A percentile compares a stretch with the other conserved stretches of the same genome.
Evolutionary conservation across 2,329 filamentous ascomycete genomes (phyloP).

Genomic region (Arthrobotrys musiformis): DNA sequence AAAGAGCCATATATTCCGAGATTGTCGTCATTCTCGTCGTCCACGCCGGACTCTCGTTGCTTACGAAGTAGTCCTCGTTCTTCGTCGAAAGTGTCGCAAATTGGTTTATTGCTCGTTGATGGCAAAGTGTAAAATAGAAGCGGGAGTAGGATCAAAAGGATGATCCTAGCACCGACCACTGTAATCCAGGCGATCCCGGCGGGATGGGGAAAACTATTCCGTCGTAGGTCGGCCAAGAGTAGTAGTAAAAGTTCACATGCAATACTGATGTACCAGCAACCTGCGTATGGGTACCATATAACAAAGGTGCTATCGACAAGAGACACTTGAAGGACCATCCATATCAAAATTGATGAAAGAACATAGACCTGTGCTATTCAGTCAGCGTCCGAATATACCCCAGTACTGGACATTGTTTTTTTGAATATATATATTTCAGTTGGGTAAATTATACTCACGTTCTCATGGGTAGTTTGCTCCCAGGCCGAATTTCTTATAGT

Average conservation of each 20-base stretch:
- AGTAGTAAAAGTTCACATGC: constrained; percentile 68
- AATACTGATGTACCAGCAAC: constrained; percentile 71
- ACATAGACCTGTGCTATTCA: constrained; percentile 66
- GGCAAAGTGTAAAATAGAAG: constrained; percentile 56
- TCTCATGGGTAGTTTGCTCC: constrained; percentile 24
- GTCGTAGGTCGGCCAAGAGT: constrained; percentile 61
- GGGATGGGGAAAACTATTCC: constrained; percentile 48
- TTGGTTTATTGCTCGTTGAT: constrained; percentile 52
- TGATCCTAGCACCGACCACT: constrained; percentile 52
- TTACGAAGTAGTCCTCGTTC: constrained; percentile 57
- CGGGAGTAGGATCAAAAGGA: constrained; percentile 57
- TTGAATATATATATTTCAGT: too few relatives aligned
- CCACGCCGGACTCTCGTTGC: constrained; percentile 59
- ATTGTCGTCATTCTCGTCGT: constrained; percentile 65
- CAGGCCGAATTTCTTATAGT: constrained; percentile 5
- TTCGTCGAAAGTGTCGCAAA: constrained; percentile 56
- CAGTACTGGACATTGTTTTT: constrained; percentile 37
- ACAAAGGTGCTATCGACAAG: constrained; percentile 67
- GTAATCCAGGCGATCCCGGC: constrained; percentile 44
- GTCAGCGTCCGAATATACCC: constrained; percentile 17
- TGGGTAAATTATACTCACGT: constrained; percentile 40
- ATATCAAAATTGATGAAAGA: constrained; percentile 73
- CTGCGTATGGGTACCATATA: constrained; percentile 73
- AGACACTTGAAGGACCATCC: constrained; percentile 70
- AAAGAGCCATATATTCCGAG: constrained; percentile 60